Conservation (phyloP, 805 yeast genomes). For the Tetrapisispora fleetii region DNA sequence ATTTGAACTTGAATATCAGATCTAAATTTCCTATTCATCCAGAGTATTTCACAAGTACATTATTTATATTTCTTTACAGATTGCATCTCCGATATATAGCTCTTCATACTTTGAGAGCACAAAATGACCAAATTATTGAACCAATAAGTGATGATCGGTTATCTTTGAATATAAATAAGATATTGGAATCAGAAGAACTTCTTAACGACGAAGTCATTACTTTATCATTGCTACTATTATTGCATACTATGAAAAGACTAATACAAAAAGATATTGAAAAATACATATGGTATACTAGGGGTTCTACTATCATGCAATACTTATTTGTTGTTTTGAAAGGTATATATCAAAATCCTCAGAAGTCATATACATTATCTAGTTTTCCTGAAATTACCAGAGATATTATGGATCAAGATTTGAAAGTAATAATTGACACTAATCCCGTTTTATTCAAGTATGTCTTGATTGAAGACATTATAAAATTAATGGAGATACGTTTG, state of each 20-base stretch:
- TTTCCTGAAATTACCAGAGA: slow-evolving; percentile 5
- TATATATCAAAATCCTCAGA: slow-evolving; percentile 14
- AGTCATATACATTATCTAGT: slow-evolving; percentile 5
- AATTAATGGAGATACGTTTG: slow-evolving; percentile 15
- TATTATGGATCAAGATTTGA: slow-evolving; percentile 12
- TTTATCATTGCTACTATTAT: slow-evolving; percentile 14
- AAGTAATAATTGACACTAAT: slow-evolving; percentile 11
- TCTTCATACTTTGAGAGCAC: slow-evolving; percentile 7
- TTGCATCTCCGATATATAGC: slow-evolving; percentile 19
- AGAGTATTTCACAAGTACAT: slow-evolving; percentile 17
- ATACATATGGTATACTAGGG: slow-evolving; percentile 22
- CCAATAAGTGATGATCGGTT: slow-evolving; percentile 5
- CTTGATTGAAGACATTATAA: slow-evolving; percentile 19
- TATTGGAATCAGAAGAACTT: slow-evolving; percentile 8
- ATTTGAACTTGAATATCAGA: neutral
- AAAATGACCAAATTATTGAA: slow-evolving; percentile 9
- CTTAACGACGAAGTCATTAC: slow-evolving; percentile 15
- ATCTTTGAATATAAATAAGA: neutral
- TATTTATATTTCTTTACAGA: slow-evolving; percentile 19
- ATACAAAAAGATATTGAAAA: slow-evolving; percentile 12
- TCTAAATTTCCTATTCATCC: slow-evolving; percentile 4
- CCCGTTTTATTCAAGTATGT: slow-evolving; percentile 12
- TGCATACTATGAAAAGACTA: slow-evolving; percentile 19
- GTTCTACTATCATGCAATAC: slow-evolving; percentile 27
- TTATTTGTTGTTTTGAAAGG: slow-evolving; percentile 21